phyloP scores from a whole-genome alignment of 495 filamentous ascomycete species.

The Podospora comata region DNA sequence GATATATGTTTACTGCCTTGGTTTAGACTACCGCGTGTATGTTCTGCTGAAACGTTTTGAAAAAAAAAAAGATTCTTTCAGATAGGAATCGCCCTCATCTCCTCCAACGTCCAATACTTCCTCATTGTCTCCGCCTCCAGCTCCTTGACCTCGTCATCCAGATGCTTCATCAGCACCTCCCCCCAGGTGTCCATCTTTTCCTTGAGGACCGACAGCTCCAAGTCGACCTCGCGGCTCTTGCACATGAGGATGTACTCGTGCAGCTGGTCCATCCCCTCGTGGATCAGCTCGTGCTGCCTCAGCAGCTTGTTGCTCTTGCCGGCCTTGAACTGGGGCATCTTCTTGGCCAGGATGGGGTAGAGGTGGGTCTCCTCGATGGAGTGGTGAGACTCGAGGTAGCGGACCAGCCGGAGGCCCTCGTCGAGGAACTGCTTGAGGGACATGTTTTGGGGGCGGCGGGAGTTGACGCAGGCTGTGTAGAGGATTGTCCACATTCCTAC shows the following conservation, averaged over 20 bases:
- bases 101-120: slow-evolving; percentile 72
- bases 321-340: slow-evolving; percentile 72
- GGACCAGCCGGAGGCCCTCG: slow-evolving; percentile 62
- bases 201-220: slow-evolving; percentile 66
- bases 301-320: slow-evolving; percentile 43
- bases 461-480: slow-evolving; percentile 54
- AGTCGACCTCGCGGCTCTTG: slow-evolving; percentile 59
- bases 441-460: slow-evolving; percentile 54
- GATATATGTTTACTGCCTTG: background rate
- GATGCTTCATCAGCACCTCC: slow-evolving; percentile 67
- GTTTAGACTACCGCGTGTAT: background rate
- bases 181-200: slow-evolving; percentile 62
- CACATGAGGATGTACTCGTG: slow-evolving; percentile 65
- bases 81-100: slow-evolving; percentile 71
- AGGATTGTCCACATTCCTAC: slow-evolving; percentile 67
- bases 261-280: slow-evolving; percentile 72
- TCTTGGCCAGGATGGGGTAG: slow-evolving; percentile 70
- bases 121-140: slow-evolving; percentile 84
- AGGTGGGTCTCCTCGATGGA: slow-evolving; percentile 79
- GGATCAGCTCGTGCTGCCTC: slow-evolving; percentile 78
- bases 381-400: slow-evolving; percentile 74
- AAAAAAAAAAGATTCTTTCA: slow-evolving; percentile 29
- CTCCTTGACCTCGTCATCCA: slow-evolving; percentile 69
- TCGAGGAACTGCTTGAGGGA: slow-evolving; percentile 58
- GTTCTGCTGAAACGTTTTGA: background rate